Percentiles rank a stretch among this genome's conserved stretches.
Evolutionary conservation across 164 flowering plant genomes (phyloP).

Genomic region (Magnolia sinica): DNA sequence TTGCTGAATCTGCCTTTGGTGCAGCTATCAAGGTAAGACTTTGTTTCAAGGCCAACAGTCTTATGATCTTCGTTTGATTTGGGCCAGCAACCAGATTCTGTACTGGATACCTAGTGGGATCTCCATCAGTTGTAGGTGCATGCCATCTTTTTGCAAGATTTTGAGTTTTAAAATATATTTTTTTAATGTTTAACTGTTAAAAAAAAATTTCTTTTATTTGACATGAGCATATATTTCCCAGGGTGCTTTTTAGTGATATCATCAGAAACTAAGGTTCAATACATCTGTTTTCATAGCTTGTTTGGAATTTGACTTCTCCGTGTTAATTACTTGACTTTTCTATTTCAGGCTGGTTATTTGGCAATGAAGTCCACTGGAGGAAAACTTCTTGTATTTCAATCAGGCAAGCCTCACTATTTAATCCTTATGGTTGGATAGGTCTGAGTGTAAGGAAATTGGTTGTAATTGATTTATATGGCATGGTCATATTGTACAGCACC

Average conservation of each 20-base stretch:
- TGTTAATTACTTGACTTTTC: not conserved
- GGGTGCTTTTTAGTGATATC: not conserved
- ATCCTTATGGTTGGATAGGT: not conserved
- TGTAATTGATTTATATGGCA: not conserved
- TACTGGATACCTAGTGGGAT: not conserved
- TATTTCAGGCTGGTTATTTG: slow-evolving; percentile 80
- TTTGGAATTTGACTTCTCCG: not conserved
- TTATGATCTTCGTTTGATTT: not conserved
- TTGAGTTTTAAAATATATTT: not conserved
- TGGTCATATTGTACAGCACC: not conserved
- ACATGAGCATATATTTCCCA: too few species aligned
- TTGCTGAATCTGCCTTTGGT: slow-evolving; percentile 92
- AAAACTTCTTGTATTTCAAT: slow-evolving; percentile 90
- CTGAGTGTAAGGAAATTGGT: not conserved
- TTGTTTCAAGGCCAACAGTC: not conserved
- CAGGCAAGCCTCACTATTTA: slow-evolving; percentile 49
- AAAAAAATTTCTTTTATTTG: too few species aligned
- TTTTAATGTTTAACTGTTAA: not conserved
- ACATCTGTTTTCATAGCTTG: not conserved
- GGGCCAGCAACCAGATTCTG: not conserved
- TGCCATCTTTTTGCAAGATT: not conserved
- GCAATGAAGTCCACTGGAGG: slow-evolving; percentile 96
- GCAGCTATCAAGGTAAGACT: slow-evolving; percentile 81
- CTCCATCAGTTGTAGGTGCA: not conserved
- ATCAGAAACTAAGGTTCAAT: not conserved